Conservation (phyloP, 2,329 filamentous ascomycete species). For the Monosporascus ibericus region DNA sequence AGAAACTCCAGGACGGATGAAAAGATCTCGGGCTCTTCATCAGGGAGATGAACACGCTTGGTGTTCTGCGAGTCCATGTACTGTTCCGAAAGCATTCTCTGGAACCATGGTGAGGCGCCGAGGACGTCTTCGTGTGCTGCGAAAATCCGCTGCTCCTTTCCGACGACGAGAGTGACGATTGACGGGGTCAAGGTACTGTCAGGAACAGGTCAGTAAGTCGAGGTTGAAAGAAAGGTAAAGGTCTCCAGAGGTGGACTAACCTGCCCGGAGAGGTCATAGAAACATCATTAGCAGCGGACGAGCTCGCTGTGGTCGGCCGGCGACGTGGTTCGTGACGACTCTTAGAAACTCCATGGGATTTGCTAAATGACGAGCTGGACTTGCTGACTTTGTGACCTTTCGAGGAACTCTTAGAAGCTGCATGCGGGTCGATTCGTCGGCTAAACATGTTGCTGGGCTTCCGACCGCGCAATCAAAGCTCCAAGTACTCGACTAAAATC, state of each 20-base stretch:
- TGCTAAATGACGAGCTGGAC: conserved; percentile 49
- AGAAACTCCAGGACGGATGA: conserved; percentile 86
- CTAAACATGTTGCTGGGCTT: conserved; percentile 39
- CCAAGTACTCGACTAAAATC: not conserved
- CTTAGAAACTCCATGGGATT: conserved; percentile 48
- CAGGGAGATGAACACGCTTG: conserved; percentile 72
- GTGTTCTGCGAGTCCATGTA: conserved; percentile 50
- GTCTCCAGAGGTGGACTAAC: conserved; percentile 27
- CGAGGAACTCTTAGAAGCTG: conserved; percentile 43
- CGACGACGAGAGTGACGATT: conserved; percentile 75
- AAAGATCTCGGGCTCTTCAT: conserved; percentile 87
- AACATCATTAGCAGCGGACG: conserved; percentile 29
- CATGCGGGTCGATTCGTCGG: conserved; percentile 37
- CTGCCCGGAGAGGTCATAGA: conserved; percentile 32
- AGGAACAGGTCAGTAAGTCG: conserved; percentile 6
- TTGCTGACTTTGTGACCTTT: conserved; percentile 45
- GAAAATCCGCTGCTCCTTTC: conserved; percentile 79
- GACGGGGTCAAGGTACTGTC: conserved; percentile 53
- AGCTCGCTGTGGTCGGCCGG: conserved; percentile 42
- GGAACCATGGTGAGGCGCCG: conserved; percentile 72
- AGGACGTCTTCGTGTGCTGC: conserved; percentile 87
- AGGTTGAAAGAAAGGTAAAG: not conserved
- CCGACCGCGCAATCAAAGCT: conserved; percentile 7
- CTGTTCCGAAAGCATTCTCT: conserved; percentile 54
- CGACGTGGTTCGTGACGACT: conserved; percentile 46